A percentile compares a stretch with the other conserved stretches of the same genome.
phyloP scores from a whole-genome alignment of 2,329 filamentous ascomycete genomes.

The Balansia obtecta region DNA sequence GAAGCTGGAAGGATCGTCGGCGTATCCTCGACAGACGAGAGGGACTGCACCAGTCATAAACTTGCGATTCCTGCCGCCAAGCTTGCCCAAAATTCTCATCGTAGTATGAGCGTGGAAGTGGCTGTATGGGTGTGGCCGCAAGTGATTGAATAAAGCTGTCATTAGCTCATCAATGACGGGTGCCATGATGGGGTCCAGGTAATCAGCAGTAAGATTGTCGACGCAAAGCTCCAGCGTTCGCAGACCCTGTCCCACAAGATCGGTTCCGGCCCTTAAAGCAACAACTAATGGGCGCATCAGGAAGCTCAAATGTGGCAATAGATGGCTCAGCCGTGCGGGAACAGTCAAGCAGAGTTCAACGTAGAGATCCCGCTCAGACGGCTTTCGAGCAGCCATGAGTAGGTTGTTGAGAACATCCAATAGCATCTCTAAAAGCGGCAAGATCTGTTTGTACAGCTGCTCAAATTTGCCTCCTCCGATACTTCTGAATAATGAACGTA shows the following conservation, averaged over 20 bases:
- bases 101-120: conserved; percentile 98
- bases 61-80: conserved; percentile 88
- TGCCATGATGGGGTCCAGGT: conserved; percentile 96
- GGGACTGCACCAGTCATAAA: conserved; percentile 84
- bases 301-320: conserved; percentile 89
- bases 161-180: conserved; percentile 98
- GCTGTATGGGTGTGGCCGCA: conserved; percentile 86
- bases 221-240: conserved; percentile 92
- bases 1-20: conserved; percentile 79
- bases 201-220: conserved; percentile 95
- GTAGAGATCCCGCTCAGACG: conserved; percentile 84
- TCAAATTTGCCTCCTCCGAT: conserved; percentile 97
- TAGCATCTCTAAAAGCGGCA: conserved; percentile 93
- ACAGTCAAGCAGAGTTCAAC: conserved; percentile 96
- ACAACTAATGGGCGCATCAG: conserved; percentile 97
- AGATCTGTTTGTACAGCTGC: conserved; percentile 93
- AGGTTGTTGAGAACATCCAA: conserved; percentile 95
- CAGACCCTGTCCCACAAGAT: conserved; percentile 87
- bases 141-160: conserved; percentile 92
- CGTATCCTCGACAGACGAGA: conserved; percentile 71
- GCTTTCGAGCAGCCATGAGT: conserved; percentile 78
- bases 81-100: conserved; percentile 91
- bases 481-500: conserved; percentile 86
- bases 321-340: conserved; percentile 82
- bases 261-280: conserved; percentile 77